Base-by-base conservation (phyloP, 2,329 filamentous ascomycete species). In the Alternaria atra region DNA sequence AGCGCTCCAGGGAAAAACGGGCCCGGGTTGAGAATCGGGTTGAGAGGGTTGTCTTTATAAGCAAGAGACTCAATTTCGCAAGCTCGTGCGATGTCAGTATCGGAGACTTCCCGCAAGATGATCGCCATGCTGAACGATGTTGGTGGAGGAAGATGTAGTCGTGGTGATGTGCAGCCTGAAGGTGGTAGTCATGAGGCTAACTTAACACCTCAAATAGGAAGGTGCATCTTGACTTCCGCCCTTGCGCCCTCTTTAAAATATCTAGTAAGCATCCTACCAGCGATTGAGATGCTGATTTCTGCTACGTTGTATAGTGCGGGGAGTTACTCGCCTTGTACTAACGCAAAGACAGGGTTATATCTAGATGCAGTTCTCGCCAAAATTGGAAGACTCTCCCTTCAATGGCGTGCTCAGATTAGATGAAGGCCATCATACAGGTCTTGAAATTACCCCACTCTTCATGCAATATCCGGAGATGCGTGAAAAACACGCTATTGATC, bases 1-100 rank as follows among this genome's bases (percentile, higher is more conserved):
- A n/a, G 2, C 5, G 51, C 56, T 9, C 66, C 65, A 30, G 65
- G 47, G 29, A 61, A 15, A 20, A 70, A 70, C 1, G 74, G 73
- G 1, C 73, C 74, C 1, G 72, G 72, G 37, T 71, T 72, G 12
- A 76, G 63, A 5, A 74, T 42, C 4, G 62, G 48, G 4, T 54
- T 66, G 5, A 70, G 61, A 12, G 64, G 32, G 30, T 61, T 67
- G 54, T 47, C 50, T 10, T 63, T 60, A 59, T 72, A 75, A 6
- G 74, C 73, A 5, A 55, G 53, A 5, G 17, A 20, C 46, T 73
- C 74, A 4, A 73, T 70, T 23, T 69, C 63, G 20, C 63, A 67
- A 15, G 65, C 65, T 5, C 67, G 71, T 6, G 63, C 63, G 23
- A 77, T 55, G 27, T 76, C 73, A 0, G 63, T 51, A 23, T 74